Evolutionary conservation across 495 filamentous ascomycete genomes (phyloP), one percentile per base, ranked within the genome.

Genomic region (Lindgomyces ingoldianus): DNA sequence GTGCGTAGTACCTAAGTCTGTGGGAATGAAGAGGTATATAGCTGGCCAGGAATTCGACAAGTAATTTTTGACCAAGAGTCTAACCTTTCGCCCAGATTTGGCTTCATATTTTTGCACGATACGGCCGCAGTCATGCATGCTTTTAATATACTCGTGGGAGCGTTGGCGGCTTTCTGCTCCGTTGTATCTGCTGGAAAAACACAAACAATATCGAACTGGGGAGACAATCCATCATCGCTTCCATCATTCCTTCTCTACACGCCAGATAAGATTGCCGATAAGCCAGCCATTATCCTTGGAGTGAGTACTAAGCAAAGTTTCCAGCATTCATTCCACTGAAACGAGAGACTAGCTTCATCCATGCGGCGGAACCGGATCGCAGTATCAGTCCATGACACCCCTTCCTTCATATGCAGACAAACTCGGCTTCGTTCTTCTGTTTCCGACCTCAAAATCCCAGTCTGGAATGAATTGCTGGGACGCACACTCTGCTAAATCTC

Each of bases 401-500:
- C 83, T 80, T 55, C 79, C 78, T 10, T 61, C 69, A 0, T 73
- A 78, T 11, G 82, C 83, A n/a, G 84, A 85, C 45, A 49, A 71
- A 14, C 33, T 39, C 14, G 33, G 33, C 6, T 39, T 39, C 33
- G 33, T 39, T 6, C 6, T 39, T 39, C 22, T 74, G 69, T 84
- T 81, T 72, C 83, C 81, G 4, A 73, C 78, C 48, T 77, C 79
- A 4, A 39, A 39, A 6, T 75, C 79, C 14, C 76, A 77, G 66
- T 57, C 60, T 10, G 79, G 76, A 29, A 6, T 39, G 6, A 75
- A 66, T 22, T 87, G 84, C 75, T 88, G 83, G 83, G 85, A 88
- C 57, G 81, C 85, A 42, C 80, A 78, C 22, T 83, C 81, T 0
- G 70, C 75, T 8, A 74, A 74, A 16, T 76, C 83, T 1, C 74